Evolutionary conservation across 73 alveolate genomes (phyloP), one percentile per base, ranked within the genome.

Genomic region (Uronychia setigera): DNA sequence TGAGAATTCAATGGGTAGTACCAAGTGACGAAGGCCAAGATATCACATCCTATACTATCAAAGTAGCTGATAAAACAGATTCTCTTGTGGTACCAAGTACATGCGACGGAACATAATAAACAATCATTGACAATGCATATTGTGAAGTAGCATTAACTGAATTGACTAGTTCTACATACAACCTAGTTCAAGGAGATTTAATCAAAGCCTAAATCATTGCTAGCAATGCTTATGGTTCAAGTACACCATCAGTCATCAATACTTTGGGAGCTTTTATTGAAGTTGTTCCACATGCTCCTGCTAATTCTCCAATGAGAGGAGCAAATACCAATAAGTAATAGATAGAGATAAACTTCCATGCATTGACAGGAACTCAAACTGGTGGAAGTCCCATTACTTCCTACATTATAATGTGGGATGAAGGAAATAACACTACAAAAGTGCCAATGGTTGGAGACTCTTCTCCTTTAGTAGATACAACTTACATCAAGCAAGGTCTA

Each of bases 361-460:
- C 87, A 5, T 33, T 87, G 11, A 81, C 87, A 1, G 88, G 80
- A 27, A 25, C 80, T 0, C 14, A 80, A 1, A 87, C 88, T 19
- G 93, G 93, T 1, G 93, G 89, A 26, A n/a, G 79, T 25, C 76
- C 81, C 5, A 87, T 87, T 0, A 59, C 78, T 0, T 80, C 89
- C 0, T 82, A 88, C 67, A 75, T 87, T 0, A 31, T 87, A 26
- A 77, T 34, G 25, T 80, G 88, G 93, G 87, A 87, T 74, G 76
- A 35, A 34, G 59, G 28, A 1, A 84, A 84, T 1, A 78, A 76
- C 29, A 33, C 79, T 25, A 33, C 32, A 26, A 32, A 9, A 5
- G 85, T 11, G 19, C 31, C 32, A 31, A n/a, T 78, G 11, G 5
- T 79, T 59, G 79, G 88, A 29, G 84, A 58, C 33, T 59, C 87